Percentiles rank a stretch among this genome's conserved stretches.
Evolutionary conservation across 495 filamentous ascomycete species (phyloP).

Genomic region (Penicillium egyptiacum): DNA sequence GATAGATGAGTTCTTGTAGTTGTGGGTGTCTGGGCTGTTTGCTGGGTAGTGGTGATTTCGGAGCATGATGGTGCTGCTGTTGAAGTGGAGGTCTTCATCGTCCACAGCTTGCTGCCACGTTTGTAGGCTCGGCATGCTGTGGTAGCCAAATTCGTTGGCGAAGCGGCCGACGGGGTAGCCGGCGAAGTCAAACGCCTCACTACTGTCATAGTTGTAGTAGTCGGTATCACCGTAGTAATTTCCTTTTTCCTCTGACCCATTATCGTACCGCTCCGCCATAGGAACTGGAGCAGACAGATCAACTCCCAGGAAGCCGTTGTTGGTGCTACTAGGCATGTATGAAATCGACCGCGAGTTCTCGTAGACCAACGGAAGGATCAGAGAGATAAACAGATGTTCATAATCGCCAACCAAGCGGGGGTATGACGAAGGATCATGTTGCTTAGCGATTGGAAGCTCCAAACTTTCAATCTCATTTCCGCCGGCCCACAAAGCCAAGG

Average conservation of each 20-base stretch:
- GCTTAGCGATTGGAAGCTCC: slow-evolving; percentile 49
- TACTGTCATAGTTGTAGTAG: slow-evolving; percentile 65
- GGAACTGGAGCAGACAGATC: slow-evolving; percentile 58
- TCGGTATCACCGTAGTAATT: slow-evolving; percentile 68
- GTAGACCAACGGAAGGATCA: slow-evolving; percentile 61
- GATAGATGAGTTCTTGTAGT: slow-evolving; percentile 36
- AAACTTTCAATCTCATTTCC: slow-evolving; percentile 65
- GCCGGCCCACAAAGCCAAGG: slow-evolving; percentile 66
- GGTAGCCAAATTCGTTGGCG: slow-evolving; percentile 66
- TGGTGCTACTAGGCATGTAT: slow-evolving; percentile 67
- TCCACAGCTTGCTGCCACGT: slow-evolving; percentile 59
- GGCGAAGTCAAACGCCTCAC: slow-evolving; percentile 54
- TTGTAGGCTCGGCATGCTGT: slow-evolving; percentile 64
- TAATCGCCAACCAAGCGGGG: slow-evolving; percentile 55
- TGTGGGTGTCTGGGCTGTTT: slow-evolving; percentile 40
- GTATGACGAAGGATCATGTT: slow-evolving; percentile 46
- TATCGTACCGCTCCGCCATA: slow-evolving; percentile 61
- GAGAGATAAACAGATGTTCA: slow-evolving; percentile 61
- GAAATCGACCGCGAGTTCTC: slow-evolving; percentile 64
- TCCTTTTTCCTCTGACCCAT: slow-evolving; percentile 46
- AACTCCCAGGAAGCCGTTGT: slow-evolving; percentile 60
- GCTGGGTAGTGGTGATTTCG: slow-evolving; percentile 67
- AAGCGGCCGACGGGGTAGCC: slow-evolving; percentile 64
- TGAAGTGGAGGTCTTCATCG: slow-evolving; percentile 55
- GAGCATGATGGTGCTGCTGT: slow-evolving; percentile 57